These are phyloP conservation scores for Tricholoma furcatifolium DNA, from an alignment of 768 basidiomycete species.

Conservation along the genomic window DNA sequence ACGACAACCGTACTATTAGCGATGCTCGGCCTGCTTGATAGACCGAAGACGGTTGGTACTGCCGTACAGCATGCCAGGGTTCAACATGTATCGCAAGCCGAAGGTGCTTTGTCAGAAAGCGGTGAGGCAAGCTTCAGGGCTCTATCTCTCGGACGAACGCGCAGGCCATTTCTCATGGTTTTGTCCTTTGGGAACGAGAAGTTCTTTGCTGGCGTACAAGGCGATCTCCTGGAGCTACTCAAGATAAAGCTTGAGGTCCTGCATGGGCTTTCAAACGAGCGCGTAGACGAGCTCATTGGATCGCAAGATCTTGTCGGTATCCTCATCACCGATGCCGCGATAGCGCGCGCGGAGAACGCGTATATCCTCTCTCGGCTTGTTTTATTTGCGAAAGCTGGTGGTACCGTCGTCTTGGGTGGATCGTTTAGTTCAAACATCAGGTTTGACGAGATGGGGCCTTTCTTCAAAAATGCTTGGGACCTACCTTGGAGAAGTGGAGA, in stretches of 20 bases:
- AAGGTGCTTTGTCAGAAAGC: too few species aligned
- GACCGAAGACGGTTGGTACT: neutral
- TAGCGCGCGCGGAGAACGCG: constrained; percentile 18
- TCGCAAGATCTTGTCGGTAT: constrained; percentile 27
- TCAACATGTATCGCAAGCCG: too few species aligned
- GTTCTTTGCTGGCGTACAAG: constrained; percentile 14
- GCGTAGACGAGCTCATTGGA: constrained; percentile 20
- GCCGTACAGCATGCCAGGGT: too few species aligned
- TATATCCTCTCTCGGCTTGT: constrained; percentile 22
- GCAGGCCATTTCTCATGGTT: constrained; percentile 19
- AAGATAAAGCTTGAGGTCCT: constrained; percentile 19
- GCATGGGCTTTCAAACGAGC: constrained; percentile 21
- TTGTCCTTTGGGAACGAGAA: constrained; percentile 16
- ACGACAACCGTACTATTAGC: constrained; percentile 34
- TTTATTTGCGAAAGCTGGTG: constrained; percentile 26
- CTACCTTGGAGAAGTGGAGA: constrained; percentile 18
- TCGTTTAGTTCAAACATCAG: constrained; percentile 19
- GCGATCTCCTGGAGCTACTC: constrained; percentile 15
- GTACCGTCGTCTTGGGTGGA: constrained; percentile 28
- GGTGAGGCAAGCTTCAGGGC: neutral
- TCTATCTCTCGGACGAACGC: constrained; percentile 5
- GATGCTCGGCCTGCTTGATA: constrained; percentile 35
- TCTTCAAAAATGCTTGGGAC: constrained; percentile 21
- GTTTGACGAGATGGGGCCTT: constrained; percentile 13
- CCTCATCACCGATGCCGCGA: constrained; percentile 26